Percentiles rank a stretch among this genome's conserved stretches.
phyloP scores from a whole-genome alignment of 768 basidiomycete species.

The Pisolithus sp. region DNA sequence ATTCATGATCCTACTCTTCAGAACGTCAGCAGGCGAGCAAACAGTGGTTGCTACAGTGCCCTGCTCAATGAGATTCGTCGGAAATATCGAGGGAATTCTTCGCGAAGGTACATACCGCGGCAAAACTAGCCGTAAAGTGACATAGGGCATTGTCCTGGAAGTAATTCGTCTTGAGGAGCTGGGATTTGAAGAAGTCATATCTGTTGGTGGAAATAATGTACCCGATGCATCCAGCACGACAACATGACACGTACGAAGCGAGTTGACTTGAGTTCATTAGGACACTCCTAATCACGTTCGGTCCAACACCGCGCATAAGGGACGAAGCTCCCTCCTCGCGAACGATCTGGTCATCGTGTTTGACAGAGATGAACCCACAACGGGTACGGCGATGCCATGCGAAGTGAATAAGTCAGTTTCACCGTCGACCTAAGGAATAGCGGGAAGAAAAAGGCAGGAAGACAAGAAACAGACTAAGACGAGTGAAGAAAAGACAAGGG shows the following conservation, averaged over 20 bases:
- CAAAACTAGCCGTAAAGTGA: conserved; percentile 84
- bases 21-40: conserved; percentile 83
- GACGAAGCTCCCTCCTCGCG: conserved; percentile 79
- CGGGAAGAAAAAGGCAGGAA: no score
- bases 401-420: no score
- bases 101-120: conserved; percentile 51
- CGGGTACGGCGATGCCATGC: no score
- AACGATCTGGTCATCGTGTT: conserved; percentile 54
- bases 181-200: conserved; percentile 89
- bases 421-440: no score
- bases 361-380: not conserved
- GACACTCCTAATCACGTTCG: conserved; percentile 81
- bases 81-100: not conserved
- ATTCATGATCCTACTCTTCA: conserved; percentile 89
- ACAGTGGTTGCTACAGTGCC: conserved; percentile 87
- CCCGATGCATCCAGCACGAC: not conserved
- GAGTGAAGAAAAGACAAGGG: no score
- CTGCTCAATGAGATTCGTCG: conserved; percentile 26
- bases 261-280: conserved; percentile 92
- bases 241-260: conserved; percentile 58
- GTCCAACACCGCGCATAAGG: conserved; percentile 68
- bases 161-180: conserved; percentile 62
- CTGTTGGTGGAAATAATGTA: conserved; percentile 27
- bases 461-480: no score
- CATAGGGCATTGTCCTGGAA: conserved; percentile 78